Base-by-base conservation (phyloP, 2,329 filamentous ascomycete species). In the Tolypocladium ovalisporum region DNA sequence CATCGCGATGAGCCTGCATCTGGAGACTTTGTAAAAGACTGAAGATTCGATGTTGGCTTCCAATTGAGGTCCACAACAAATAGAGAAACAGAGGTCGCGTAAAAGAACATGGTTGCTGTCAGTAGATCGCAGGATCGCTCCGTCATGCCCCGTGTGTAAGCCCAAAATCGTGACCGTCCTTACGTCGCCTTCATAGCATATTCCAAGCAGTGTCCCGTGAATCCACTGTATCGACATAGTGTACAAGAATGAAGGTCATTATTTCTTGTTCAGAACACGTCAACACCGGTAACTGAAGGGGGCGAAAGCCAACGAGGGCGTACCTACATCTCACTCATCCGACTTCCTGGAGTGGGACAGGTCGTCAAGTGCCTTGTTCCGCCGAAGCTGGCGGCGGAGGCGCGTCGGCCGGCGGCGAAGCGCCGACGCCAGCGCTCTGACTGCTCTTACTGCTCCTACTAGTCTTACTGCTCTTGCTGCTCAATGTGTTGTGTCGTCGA, bases 381-480 rank as follows among this genome's bases (percentile, higher is more conserved):
- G 29, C 37, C 39, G 34, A 29, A n/a, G 37, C 32, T 22, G 57
- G 39, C 24, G 61, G 59, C 9, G 61, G 60, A 9, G 62, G 56
- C 29, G 58, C 52, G 15, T 54, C 36, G 24, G 58, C 52, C 10
- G 54, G 42, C 24, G 57, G 57, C 6, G 52, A 9, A 32, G 57
- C 55, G 7, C 40, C 63, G 15, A 60, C 62, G n/a, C 64, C 62
- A 6, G 66, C 67, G n/a, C 54, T 54, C 34, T 57, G 51, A 5
- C 66, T 67, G 13, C 54, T 54, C 32, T 57, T 54, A 34, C 69
- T 70, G 55, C 59, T 54, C 39, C 53, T 47, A n/a, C 69, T 70
- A 54, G 58, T 61, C 42, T 66, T 63, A 29, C 72, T 70, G 71
- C 65, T 66, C 60, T 63, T 67, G 42, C 67, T 68, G 55, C 69